phyloP scores from a whole-genome alignment of 176 grass and related monocot species.

The Thalia dealbata region DNA sequence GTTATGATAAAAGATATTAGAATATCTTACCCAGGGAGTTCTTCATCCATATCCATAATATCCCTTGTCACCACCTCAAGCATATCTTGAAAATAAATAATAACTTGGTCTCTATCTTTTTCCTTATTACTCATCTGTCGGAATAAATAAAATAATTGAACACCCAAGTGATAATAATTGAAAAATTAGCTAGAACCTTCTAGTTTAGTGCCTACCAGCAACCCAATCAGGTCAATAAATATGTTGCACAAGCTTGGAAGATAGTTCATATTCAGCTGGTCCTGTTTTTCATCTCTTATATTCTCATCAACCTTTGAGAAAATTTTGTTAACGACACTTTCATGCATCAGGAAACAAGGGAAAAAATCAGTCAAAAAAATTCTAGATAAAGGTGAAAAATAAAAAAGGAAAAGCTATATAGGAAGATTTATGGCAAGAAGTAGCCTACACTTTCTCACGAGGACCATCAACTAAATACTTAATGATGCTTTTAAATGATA shows the following conservation, averaged over 20 bases:
- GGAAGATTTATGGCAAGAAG: conserved; percentile 6
- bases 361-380: conserved; percentile 7
- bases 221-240: conserved; percentile 68
- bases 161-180: conserved; percentile 1
- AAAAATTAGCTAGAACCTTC: background rate
- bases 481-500: conserved; percentile 69
- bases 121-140: conserved; percentile 56
- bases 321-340: conserved; percentile 53
- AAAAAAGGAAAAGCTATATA: background rate
- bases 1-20: background rate
- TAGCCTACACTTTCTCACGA: conserved; percentile 51
- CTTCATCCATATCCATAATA: conserved; percentile 93
- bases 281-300: conserved; percentile 20
- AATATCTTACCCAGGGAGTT: conserved; percentile 40
- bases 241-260: conserved; percentile 63
- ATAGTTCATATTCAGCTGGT: conserved; percentile 48
- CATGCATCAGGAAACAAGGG: background rate
- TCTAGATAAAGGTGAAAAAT: conserved; percentile 1
- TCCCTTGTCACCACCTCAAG: conserved; percentile 82
- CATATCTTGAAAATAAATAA: conserved; percentile 87
- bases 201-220: conserved; percentile 48
- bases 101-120: conserved; percentile 50
- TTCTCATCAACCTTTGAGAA: conserved; percentile 48
- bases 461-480: conserved; percentile 47
- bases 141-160: conserved; percentile 2